Conservation (phyloP, 306 rosid genomes). For the Glycine soja region DNA sequence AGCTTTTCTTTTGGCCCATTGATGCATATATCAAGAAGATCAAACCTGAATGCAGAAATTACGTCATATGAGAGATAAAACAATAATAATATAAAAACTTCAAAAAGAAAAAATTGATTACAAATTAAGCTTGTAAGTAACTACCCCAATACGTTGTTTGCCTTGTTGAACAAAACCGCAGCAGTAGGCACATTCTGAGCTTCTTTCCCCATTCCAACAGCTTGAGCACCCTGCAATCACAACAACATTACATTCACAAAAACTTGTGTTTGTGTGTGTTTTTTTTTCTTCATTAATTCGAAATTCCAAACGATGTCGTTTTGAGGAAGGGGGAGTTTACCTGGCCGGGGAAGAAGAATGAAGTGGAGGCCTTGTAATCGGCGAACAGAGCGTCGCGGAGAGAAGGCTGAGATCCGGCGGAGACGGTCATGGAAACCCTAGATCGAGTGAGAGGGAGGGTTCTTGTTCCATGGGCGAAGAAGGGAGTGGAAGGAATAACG, state of each 20-base stretch:
- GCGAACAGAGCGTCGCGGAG: conserved; percentile 62
- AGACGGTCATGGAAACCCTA: conserved; percentile 74
- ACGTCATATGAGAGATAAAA: neutral
- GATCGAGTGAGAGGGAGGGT: conserved; percentile 51
- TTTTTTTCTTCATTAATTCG: no score
- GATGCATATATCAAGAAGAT: conserved; percentile 89
- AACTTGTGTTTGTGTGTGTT: no score
- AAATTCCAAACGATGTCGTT: neutral
- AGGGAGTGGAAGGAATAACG: conserved; percentile 56
- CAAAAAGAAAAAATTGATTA: neutral
- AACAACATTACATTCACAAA: neutral
- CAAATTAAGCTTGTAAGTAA: conserved; percentile 24
- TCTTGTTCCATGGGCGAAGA: conserved; percentile 47
- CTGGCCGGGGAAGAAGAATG: conserved; percentile 97
- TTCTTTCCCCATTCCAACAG: conserved; percentile 96
- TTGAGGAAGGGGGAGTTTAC: conserved; percentile 34
- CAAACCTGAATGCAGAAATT: conserved; percentile 63
- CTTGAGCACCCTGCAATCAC: conserved; percentile 87
- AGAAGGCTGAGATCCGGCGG: conserved; percentile 72
- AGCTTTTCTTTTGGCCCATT: conserved; percentile 95
- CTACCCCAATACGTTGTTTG: conserved; percentile 80
- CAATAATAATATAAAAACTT: neutral
- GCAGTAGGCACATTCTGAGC: conserved; percentile 87
- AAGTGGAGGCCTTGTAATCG: conserved; percentile 74
- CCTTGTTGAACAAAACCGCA: conserved; percentile 73